phyloP scores from a whole-genome alignment of 2,329 filamentous ascomycete species.

The Akanthomyces muscarius region DNA sequence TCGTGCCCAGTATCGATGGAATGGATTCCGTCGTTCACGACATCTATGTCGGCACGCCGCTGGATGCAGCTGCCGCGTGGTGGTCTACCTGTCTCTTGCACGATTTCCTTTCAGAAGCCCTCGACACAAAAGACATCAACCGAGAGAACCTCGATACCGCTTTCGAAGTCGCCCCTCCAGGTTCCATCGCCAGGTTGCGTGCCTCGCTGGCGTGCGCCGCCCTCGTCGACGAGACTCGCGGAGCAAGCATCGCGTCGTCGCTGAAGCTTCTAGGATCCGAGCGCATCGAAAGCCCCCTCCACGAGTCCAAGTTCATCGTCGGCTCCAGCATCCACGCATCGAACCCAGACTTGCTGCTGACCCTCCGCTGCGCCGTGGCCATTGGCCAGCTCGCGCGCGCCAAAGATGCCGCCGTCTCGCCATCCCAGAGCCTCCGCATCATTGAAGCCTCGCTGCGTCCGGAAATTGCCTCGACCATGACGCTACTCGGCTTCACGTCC shows the following conservation, averaged over 20 bases:
- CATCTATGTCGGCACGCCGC: slow-evolving; percentile 74
- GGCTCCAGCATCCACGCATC: slow-evolving; percentile 39
- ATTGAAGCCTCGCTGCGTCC: slow-evolving; percentile 48
- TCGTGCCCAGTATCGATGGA: slow-evolving; percentile 60
- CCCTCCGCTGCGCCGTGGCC: slow-evolving; percentile 56
- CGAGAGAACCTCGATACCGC: slow-evolving; percentile 60
- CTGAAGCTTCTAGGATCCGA: slow-evolving; percentile 45
- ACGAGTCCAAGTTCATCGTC: slow-evolving; percentile 39
- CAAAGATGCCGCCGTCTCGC: slow-evolving; percentile 31
- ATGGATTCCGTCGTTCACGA: slow-evolving; percentile 85
- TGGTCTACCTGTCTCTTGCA: slow-evolving; percentile 75
- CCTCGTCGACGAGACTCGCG: slow-evolving; percentile 50
- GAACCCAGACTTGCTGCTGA: slow-evolving; percentile 51
- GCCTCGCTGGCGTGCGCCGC: slow-evolving; percentile 57
- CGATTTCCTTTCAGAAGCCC: slow-evolving; percentile 59
- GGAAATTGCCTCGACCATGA: slow-evolving; percentile 40
- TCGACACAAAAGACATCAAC: slow-evolving; percentile 37
- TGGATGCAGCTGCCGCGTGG: slow-evolving; percentile 90
- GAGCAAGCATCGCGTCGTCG: slow-evolving; percentile 53
- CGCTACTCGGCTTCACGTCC: slow-evolving; percentile 57
- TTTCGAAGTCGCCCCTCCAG: slow-evolving; percentile 69
- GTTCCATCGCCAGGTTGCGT: slow-evolving; percentile 65
- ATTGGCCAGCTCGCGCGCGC: slow-evolving; percentile 54
- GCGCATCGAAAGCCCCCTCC: slow-evolving; percentile 24
- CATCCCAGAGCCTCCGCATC: slow-evolving; percentile 42